A percentile compares a stretch with the other conserved stretches of the same genome.
Conservation (phyloP, 2,329 filamentous ascomycete genomes). For the Scedosporium minutisporum region DNA sequence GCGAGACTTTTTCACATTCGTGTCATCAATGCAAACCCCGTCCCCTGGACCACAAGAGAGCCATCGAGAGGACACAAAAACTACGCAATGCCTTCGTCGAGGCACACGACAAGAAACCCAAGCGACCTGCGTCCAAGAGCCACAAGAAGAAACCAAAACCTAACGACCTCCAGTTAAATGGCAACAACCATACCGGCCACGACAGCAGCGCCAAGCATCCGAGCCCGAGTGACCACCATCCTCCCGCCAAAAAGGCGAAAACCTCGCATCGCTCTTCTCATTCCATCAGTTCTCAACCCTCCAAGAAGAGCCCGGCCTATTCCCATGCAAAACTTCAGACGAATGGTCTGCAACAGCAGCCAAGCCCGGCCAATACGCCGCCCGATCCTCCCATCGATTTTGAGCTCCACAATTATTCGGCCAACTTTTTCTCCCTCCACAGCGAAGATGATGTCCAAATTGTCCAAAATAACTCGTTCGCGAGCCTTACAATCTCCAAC, state of each 20-base stretch:
- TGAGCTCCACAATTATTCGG: slow-evolving; percentile 59
- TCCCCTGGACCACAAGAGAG: slow-evolving; percentile 61
- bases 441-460: slow-evolving; percentile 50
- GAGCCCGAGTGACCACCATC: slow-evolving; percentile 30
- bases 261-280: slow-evolving; percentile 69
- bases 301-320: slow-evolving; percentile 55
- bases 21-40: slow-evolving; percentile 84
- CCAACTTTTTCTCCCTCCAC: slow-evolving; percentile 67
- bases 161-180: slow-evolving; percentile 55
- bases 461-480: slow-evolving; percentile 67
- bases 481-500: slow-evolving; percentile 64
- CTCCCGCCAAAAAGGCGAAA: slow-evolving; percentile 70
- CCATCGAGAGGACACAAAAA: slow-evolving; percentile 61
- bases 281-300: slow-evolving; percentile 60
- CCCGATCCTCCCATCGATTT: slow-evolving; percentile 55
- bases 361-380: slow-evolving; percentile 70
- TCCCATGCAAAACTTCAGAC: not conserved
- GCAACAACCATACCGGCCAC: slow-evolving; percentile 44
- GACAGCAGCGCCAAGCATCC: slow-evolving; percentile 40
- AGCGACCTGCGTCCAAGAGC: slow-evolving; percentile 67
- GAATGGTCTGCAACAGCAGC: slow-evolving; percentile 36
- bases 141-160: slow-evolving; percentile 86
- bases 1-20: slow-evolving; percentile 67
- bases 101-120: slow-evolving; percentile 56
- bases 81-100: slow-evolving; percentile 33